A percentile compares a stretch with the other conserved stretches of the same genome.
Conservation (phyloP, 495 filamentous ascomycete genomes). For the Neurospora tetraspora region DNA sequence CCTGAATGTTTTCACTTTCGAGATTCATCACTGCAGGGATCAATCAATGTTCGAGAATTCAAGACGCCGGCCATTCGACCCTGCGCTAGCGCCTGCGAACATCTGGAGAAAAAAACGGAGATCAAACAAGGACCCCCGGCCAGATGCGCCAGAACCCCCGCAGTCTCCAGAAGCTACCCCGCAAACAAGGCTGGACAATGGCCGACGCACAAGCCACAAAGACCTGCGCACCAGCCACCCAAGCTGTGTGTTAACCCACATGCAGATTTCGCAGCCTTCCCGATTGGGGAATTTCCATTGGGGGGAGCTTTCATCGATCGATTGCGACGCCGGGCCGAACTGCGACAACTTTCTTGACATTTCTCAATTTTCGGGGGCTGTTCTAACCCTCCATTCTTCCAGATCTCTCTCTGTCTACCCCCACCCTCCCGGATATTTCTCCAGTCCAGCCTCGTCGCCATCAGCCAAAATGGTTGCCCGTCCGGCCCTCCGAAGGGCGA, state of each 20-base stretch:
- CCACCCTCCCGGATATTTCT: neutral
- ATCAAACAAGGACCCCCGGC: neutral
- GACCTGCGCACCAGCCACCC: neutral
- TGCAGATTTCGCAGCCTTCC: conserved; percentile 1
- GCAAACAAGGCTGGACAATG: neutral
- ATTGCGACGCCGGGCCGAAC: neutral
- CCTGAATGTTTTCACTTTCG: neutral
- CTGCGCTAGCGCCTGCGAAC: neutral
- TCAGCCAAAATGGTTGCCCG: conserved; percentile 14
- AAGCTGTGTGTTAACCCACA: neutral
- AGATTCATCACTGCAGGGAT: neutral
- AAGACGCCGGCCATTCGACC: neutral
- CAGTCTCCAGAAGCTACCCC: neutral
- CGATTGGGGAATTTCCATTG: neutral
- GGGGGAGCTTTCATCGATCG: neutral
- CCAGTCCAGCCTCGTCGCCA: neutral
- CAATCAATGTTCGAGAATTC: neutral
- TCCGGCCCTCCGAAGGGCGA: conserved; percentile 15
- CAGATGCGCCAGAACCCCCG: neutral
- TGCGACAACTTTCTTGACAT: neutral
- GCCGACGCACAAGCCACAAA: neutral
- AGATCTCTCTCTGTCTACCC: neutral
- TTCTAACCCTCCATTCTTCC: neutral
- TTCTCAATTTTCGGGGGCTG: neutral
- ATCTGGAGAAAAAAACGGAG: neutral